phyloP scores from a whole-genome alignment of 768 basidiomycete genomes.

The Naganishia vishniacii region DNA sequence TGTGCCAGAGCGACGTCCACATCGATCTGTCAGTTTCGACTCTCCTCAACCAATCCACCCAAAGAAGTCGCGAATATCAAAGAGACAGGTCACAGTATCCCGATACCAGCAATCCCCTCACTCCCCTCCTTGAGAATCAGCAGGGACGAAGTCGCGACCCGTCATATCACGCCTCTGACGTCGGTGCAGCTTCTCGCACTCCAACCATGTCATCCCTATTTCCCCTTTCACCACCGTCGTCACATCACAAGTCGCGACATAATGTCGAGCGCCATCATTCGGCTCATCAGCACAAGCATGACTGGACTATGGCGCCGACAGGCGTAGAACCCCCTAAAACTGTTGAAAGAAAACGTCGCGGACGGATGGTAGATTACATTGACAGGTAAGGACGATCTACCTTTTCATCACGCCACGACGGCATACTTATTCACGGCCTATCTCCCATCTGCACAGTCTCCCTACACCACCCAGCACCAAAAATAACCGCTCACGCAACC shows the following conservation, averaged over 20 bases:
- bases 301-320: not conserved
- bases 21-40: too few relatives aligned
- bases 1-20: not conserved
- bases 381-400: conserved; percentile 8
- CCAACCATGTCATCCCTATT: conserved; percentile 1
- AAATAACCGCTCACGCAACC: conserved; percentile 8
- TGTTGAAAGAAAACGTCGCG: conserved; percentile 22
- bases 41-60: not conserved
- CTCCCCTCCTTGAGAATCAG: not conserved
- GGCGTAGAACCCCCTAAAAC: conserved; percentile 21
- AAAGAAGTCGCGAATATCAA: too few relatives aligned
- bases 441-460: conserved; percentile 1
- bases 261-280: not conserved
- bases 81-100: conserved; percentile 20
- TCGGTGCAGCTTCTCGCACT: not conserved
- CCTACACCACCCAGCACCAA: conserved; percentile 25
- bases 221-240: conserved; percentile 16
- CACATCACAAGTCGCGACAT: not conserved
- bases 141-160: not conserved
- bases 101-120: not conserved
- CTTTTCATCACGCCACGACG: too few relatives aligned
- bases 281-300: conserved; percentile 5
- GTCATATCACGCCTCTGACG: too few relatives aligned
- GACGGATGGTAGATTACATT: conserved; percentile 26
- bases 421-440: not conserved